These are phyloP conservation scores for Stachybotrys elegans DNA, from an alignment of 2,329 filamentous ascomycete genomes.

Conservation along the genomic window DNA sequence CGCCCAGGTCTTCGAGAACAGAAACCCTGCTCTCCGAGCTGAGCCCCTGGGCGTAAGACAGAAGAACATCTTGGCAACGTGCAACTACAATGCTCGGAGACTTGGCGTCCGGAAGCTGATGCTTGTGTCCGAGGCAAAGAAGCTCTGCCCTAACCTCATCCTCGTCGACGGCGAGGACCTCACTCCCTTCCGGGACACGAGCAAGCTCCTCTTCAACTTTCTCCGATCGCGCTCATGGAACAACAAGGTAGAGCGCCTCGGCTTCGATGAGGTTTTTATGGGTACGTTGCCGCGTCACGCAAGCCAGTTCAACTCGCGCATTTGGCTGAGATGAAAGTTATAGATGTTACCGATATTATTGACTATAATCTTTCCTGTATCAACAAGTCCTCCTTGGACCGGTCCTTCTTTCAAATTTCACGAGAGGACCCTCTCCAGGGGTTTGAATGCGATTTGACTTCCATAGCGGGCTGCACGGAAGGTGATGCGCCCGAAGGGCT, in stretches of 20 bases:
- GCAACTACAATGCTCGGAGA: constrained; percentile 85
- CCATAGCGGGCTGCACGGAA: constrained; percentile 57
- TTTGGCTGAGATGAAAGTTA: too few species aligned
- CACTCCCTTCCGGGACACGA: constrained; percentile 77
- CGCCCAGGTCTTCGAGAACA: constrained; percentile 81
- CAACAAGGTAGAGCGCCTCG: constrained; percentile 70
- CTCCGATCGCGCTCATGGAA: constrained; percentile 74
- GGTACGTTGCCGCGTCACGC: constrained; percentile 22
- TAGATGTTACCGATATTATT: constrained; percentile 83
- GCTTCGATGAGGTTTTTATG: constrained; percentile 78
- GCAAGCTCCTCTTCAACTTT: constrained; percentile 73
- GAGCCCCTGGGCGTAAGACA: constrained; percentile 81
- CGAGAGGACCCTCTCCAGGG: constrained; percentile 70
- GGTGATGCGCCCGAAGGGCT: constrained; percentile 14
- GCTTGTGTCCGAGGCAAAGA: constrained; percentile 75
- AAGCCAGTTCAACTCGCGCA: too few species aligned
- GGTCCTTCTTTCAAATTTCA: constrained; percentile 78
- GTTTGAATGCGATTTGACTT: constrained; percentile 71
- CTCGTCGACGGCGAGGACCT: constrained; percentile 85
- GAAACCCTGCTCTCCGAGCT: constrained; percentile 66
- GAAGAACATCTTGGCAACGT: constrained; percentile 88
- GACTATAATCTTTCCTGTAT: constrained; percentile 73
- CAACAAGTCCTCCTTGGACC: constrained; percentile 56
- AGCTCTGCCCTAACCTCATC: constrained; percentile 75
- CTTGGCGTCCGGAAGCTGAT: constrained; percentile 77